Conservation (phyloP, 2,329 filamentous ascomycete species). For the Fusarium circinatum region DNA sequence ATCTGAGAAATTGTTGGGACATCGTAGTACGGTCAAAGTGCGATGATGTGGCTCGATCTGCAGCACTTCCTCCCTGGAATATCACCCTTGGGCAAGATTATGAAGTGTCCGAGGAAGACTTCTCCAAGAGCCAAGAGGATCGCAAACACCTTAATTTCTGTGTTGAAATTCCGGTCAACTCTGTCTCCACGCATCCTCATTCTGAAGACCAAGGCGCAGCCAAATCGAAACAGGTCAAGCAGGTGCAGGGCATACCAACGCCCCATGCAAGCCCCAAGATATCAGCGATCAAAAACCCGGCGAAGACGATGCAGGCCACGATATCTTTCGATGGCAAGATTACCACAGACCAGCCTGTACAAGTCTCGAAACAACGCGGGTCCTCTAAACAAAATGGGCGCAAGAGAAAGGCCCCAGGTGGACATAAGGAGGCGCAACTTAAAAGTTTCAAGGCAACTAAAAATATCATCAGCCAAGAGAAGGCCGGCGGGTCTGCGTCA, state of each 20-base stretch:
- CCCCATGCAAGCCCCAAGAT: slow-evolving; percentile 66
- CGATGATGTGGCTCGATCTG: slow-evolving; percentile 84
- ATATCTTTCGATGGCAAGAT: slow-evolving; percentile 55
- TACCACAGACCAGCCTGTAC: slow-evolving; percentile 24
- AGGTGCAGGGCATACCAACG: slow-evolving; percentile 64
- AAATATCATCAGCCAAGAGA: slow-evolving; percentile 25
- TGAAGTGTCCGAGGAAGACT: slow-evolving; percentile 58
- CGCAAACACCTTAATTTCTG: slow-evolving; percentile 46
- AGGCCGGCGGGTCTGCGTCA: slow-evolving; percentile 33
- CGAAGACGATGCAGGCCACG: slow-evolving; percentile 62
- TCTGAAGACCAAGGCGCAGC: slow-evolving; percentile 42
- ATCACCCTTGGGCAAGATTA: slow-evolving; percentile 62
- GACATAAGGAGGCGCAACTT: slow-evolving; percentile 56
- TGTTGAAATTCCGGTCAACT: slow-evolving; percentile 43
- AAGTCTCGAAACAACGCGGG: slow-evolving; percentile 46
- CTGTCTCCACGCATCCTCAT: slow-evolving; percentile 23
- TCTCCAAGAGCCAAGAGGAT: slow-evolving; percentile 52
- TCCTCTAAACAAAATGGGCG: slow-evolving; percentile 47
- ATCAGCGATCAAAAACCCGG: slow-evolving; percentile 52
- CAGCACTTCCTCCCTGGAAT: slow-evolving; percentile 70
- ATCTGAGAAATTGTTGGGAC: slow-evolving; percentile 95
- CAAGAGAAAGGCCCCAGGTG: slow-evolving; percentile 50
- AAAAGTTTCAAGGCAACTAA: slow-evolving; percentile 43
- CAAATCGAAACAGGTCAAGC: slow-evolving; percentile 54
- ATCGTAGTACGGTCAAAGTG: slow-evolving; percentile 87